These are phyloP conservation scores for Penicillium bovifimosum DNA, from an alignment of 495 filamentous ascomycete genomes.

Conservation along the genomic window DNA sequence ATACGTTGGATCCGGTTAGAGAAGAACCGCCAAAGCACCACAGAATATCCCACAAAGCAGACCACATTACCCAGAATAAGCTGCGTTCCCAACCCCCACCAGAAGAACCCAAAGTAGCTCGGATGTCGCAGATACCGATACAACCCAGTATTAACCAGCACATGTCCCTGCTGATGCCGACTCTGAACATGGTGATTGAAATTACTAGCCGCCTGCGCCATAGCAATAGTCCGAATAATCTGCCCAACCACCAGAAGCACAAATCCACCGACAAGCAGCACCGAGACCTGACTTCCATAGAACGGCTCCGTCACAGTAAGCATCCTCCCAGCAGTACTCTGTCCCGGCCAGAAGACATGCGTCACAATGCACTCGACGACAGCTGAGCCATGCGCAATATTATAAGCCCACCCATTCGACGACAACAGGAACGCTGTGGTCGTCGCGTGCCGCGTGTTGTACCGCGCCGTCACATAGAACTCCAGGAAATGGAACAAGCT, in stretches of 20 bases:
- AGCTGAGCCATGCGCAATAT: slow-evolving; percentile 71
- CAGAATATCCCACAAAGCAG: slow-evolving; percentile 66
- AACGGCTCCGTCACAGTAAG: slow-evolving; percentile 20
- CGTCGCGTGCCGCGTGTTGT: slow-evolving; percentile 70
- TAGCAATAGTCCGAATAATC: slow-evolving; percentile 64
- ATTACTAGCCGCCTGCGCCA: slow-evolving; percentile 82
- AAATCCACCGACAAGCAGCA: slow-evolving; percentile 50
- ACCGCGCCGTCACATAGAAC: slow-evolving; percentile 78
- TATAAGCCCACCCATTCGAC: slow-evolving; percentile 81
- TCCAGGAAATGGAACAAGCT: slow-evolving; percentile 93
- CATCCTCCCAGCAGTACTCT: slow-evolving; percentile 15
- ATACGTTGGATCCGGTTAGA: slow-evolving; percentile 57
- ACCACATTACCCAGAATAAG: slow-evolving; percentile 78
- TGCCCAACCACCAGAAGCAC: slow-evolving; percentile 66
- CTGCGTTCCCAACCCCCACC: slow-evolving; percentile 95
- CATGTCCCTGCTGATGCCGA: slow-evolving; percentile 59
- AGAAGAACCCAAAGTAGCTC: slow-evolving; percentile 95
- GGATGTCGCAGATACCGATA: slow-evolving; percentile 70
- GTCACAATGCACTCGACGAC: slow-evolving; percentile 63
- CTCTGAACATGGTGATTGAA: slow-evolving; percentile 87
- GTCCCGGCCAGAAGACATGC: slow-evolving; percentile 50
- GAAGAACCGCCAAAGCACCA: slow-evolving; percentile 85
- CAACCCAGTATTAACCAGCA: slow-evolving; percentile 69
- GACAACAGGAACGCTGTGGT: slow-evolving; percentile 75
- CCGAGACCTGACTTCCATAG: slow-evolving; percentile 10